Evolutionary conservation across 2,329 filamentous ascomycete species (phyloP).

Genomic region (Beauveria sp.): DNA sequence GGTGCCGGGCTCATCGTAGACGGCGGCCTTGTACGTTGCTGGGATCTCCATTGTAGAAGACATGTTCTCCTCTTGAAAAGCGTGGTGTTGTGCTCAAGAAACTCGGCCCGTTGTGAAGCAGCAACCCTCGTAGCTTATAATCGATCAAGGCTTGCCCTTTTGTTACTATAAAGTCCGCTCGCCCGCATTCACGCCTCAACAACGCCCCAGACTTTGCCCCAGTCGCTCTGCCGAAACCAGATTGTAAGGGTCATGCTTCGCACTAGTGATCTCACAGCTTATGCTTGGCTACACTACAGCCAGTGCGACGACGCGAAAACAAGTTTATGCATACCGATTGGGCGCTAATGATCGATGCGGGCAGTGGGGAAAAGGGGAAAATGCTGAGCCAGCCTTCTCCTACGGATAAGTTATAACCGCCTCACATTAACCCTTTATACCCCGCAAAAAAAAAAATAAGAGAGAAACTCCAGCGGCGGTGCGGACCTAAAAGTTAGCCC

Average conservation of each 20-base stretch:
- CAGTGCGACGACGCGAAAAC: too few species aligned
- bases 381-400: background rate
- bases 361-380: background rate
- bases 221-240: too few species aligned
- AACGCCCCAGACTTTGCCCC: background rate
- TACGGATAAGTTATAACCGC: background rate
- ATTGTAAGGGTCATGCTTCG: too few species aligned
- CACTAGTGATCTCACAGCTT: too few species aligned
- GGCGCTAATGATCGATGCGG: background rate
- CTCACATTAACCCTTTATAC: background rate
- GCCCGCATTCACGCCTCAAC: background rate
- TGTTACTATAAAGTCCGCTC: background rate
- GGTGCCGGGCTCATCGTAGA: slow-evolving; percentile 20
- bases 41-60: slow-evolving; percentile 1
- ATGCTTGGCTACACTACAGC: too few species aligned
- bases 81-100: background rate
- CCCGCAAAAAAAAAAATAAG: background rate
- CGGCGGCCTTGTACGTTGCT: slow-evolving; percentile 15
- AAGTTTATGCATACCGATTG: background rate
- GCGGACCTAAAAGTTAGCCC: background rate
- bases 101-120: too few species aligned
- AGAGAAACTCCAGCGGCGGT: background rate
- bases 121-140: too few species aligned
- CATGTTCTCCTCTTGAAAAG: background rate
- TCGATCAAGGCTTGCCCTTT: too few species aligned